These are phyloP conservation scores for Ceratocystis albifundus DNA, from an alignment of 2,329 filamentous ascomycete species.

Conservation along the genomic window DNA sequence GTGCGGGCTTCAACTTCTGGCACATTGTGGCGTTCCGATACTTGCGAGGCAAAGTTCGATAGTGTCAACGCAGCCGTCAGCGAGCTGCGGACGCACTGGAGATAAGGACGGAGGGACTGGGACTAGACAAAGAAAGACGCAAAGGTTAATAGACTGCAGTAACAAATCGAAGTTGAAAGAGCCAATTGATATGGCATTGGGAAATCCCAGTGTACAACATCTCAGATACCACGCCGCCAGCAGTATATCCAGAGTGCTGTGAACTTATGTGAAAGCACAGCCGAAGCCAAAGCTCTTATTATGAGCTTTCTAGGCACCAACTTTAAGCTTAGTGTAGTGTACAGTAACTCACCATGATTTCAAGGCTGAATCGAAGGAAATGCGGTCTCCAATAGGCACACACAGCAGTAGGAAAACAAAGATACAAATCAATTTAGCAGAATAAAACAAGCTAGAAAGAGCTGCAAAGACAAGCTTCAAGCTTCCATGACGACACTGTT, in stretches of 20 bases:
- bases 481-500: constrained; percentile 16
- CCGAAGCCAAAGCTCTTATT: neutral
- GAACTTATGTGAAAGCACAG: neutral
- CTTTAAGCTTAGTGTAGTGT: neutral
- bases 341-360: constrained; percentile 12
- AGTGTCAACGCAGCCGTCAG: constrained; percentile 79
- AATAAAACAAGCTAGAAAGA: neutral
- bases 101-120: constrained; percentile 92
- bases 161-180: constrained; percentile 10
- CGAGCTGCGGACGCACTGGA: constrained; percentile 89
- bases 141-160: neutral
- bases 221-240: constrained; percentile 25
- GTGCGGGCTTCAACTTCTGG: constrained; percentile 90
- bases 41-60: constrained; percentile 95
- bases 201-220: constrained; percentile 19
- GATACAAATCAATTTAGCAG: neutral
- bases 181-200: neutral
- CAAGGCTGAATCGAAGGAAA: neutral
- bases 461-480: constrained; percentile 18
- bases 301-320: neutral
- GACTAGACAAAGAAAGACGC: constrained; percentile 43
- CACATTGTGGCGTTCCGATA: constrained; percentile 92
- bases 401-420: neutral
- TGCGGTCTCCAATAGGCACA: neutral
- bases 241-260: constrained; percentile 19